Conservation (phyloP, 495 filamentous ascomycete species). For the Penicillium antarcticum region DNA sequence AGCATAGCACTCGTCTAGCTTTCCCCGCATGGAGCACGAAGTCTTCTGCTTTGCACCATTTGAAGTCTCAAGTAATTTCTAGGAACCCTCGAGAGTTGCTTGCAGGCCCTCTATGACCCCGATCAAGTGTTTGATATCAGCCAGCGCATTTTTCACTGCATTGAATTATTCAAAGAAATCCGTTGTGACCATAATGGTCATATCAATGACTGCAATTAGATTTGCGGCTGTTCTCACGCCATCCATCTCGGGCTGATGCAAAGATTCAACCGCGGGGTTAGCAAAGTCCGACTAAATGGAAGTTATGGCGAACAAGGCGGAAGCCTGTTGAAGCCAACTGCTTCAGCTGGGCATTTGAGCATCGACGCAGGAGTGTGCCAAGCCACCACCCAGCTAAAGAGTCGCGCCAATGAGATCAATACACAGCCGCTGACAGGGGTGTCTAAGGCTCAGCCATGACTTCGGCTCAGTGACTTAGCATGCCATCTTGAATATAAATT, state of each 20-base stretch:
- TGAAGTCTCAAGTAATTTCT: neutral
- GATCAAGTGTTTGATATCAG: neutral
- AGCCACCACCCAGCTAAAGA: too few species aligned
- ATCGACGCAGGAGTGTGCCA: too few species aligned
- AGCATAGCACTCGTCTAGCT: neutral
- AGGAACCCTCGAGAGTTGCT: neutral
- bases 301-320: too few species aligned
- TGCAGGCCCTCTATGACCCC: neutral
- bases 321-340: too few species aligned
- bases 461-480: too few species aligned
- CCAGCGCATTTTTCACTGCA: neutral
- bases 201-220: neutral
- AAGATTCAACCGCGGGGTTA: too few species aligned
- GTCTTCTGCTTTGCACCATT: neutral
- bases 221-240: neutral
- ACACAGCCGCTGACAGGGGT: too few species aligned
- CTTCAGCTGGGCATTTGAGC: too few species aligned
- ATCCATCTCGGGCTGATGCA: neutral
- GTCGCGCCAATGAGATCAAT: too few species aligned
- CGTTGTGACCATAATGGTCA: neutral
- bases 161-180: neutral
- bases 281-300: too few species aligned
- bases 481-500: too few species aligned
- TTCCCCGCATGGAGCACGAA: neutral
- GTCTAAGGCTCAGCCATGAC: too few species aligned